These are phyloP conservation scores for Toxicodendron radicans DNA, from an alignment of 345 rosid genomes.

Conservation along the genomic window DNA sequence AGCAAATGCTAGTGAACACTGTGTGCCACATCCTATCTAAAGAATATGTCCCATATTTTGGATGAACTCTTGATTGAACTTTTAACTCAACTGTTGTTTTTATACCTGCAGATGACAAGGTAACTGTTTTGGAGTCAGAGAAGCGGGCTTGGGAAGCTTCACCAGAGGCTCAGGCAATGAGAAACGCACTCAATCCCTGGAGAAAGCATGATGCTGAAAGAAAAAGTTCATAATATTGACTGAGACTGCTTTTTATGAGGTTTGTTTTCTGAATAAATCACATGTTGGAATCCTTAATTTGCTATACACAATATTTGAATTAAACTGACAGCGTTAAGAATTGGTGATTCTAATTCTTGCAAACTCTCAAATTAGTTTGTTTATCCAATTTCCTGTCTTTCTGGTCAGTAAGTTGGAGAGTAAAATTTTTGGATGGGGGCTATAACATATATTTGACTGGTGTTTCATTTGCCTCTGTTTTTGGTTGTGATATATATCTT, in stretches of 20 bases:
- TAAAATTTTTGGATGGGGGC: not conserved
- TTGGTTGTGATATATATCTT: not conserved
- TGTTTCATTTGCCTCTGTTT: not conserved
- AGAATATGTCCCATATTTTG: not conserved
- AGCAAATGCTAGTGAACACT: not conserved
- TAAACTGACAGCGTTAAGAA: not conserved
- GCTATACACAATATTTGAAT: not conserved
- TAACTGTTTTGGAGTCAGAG: slow-evolving; percentile 80
- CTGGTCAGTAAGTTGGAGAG: not conserved
- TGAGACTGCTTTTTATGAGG: slow-evolving; percentile 6
- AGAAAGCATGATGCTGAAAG: slow-evolving; percentile 53
- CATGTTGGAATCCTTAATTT: not conserved
- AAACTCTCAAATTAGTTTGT: not conserved
- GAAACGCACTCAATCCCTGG: slow-evolving; percentile 91
- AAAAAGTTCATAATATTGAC: slow-evolving; percentile 32
- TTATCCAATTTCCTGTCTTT: not conserved
- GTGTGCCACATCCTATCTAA: not conserved
- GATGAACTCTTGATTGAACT: slow-evolving; percentile 11
- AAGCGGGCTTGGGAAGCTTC: slow-evolving; percentile 76
- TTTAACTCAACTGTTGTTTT: slow-evolving; percentile 10
- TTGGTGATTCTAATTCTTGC: not conserved
- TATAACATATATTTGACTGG: not conserved
- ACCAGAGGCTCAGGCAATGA: slow-evolving; percentile 70
- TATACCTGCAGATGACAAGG: slow-evolving; percentile 67
- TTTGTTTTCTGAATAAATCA: slow-evolving; percentile 5